phyloP scores from a whole-genome alignment of 139 green algal species.

The Volvox reticuliferus region DNA sequence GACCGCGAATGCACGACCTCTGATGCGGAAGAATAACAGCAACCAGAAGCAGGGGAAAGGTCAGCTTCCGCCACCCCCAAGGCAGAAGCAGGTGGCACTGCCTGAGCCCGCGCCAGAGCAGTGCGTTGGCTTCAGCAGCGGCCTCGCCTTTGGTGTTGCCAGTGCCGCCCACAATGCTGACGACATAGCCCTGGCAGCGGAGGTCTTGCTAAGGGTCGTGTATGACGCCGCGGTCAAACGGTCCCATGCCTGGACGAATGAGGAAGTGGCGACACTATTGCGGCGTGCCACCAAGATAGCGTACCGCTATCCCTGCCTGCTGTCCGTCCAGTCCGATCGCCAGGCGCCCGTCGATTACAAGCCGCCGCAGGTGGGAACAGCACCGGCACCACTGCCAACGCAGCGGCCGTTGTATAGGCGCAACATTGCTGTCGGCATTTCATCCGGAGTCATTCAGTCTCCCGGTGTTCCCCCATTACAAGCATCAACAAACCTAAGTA shows the following conservation, averaged over 20 bases:
- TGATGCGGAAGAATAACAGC: too few relatives aligned
- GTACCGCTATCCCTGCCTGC: background rate
- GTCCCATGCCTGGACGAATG: background rate
- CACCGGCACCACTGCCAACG: background rate
- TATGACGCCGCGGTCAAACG: constrained; percentile 1
- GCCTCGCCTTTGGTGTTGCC: too few relatives aligned
- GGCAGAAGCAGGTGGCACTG: background rate
- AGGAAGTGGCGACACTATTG: constrained; percentile 14
- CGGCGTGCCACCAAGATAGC: background rate
- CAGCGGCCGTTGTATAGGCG: too few relatives aligned
- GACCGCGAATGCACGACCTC: too few relatives aligned
- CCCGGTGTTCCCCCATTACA: background rate
- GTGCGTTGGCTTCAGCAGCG: too few relatives aligned
- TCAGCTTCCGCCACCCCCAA: background rate
- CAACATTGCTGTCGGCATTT: background rate
- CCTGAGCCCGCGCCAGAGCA: too few relatives aligned
- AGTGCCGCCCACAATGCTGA: background rate
- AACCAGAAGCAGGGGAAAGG: background rate
- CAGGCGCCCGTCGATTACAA: background rate
- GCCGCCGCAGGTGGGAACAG: background rate
- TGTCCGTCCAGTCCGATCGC: background rate
- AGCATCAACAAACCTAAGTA: background rate
- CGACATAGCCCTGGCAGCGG: background rate
- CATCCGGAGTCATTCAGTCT: background rate
- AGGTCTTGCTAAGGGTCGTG: background rate